phyloP scores from a whole-genome alignment of 129 eudicot species.

The Lactuca saligna region DNA sequence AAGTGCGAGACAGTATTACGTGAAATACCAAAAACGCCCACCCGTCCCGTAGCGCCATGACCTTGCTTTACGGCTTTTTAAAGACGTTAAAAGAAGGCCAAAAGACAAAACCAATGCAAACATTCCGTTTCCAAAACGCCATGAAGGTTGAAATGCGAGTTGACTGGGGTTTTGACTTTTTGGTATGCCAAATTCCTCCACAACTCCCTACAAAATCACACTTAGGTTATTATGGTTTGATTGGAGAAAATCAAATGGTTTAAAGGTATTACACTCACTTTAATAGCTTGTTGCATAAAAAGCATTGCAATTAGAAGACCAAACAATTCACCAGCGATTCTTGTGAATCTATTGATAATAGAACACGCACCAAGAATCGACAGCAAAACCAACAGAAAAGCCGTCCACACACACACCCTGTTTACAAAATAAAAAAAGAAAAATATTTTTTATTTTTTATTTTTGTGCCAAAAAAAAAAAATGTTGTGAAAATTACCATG shows the following conservation, averaged over 20 bases:
- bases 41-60: constrained; percentile 99
- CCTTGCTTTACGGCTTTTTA: constrained; percentile 94
- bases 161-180: constrained; percentile 65
- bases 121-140: constrained; percentile 99
- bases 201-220: constrained; percentile 65
- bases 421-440: constrained; percentile 17
- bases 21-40: constrained; percentile 11
- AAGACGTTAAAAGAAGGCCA: constrained; percentile 90
- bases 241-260: neutral
- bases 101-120: constrained; percentile 95
- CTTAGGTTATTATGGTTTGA: neutral
- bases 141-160: constrained; percentile 68
- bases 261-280: constrained; percentile 48
- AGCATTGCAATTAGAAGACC: constrained; percentile 98
- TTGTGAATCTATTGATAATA: constrained; percentile 92
- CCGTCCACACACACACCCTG: constrained; percentile 99
- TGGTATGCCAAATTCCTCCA: constrained; percentile 90
- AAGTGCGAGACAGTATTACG: neutral
- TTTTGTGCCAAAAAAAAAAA: neutral
- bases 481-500: constrained; percentile 54
- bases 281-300: constrained; percentile 97
- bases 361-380: constrained; percentile 97
- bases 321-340: constrained; percentile 92
- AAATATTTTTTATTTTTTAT: neutral
- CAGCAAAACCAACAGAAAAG: constrained; percentile 78